A percentile compares a stretch with the other conserved stretches of the same genome.
These are phyloP conservation scores for Oleoguttula mirabilis DNA, from an alignment of 495 filamentous ascomycete genomes.

Conservation along the genomic window DNA sequence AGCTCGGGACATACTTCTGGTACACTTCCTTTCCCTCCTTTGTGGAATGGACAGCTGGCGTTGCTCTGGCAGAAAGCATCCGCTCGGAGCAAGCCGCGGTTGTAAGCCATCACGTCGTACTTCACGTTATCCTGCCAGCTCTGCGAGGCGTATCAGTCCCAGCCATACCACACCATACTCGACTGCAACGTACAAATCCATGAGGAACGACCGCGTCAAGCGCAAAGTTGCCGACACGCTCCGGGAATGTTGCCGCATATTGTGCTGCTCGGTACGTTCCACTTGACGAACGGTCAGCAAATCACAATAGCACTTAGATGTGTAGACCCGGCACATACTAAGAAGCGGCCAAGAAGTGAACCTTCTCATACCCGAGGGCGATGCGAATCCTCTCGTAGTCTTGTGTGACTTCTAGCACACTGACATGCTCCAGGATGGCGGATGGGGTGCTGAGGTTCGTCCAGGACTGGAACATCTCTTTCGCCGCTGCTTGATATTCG, in stretches of 20 bases:
- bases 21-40: neutral
- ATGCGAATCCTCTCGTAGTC: slow-evolving; percentile 2
- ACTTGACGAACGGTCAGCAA: neutral
- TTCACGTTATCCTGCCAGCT: neutral
- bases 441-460: neutral
- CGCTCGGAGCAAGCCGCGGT: slow-evolving; percentile 1
- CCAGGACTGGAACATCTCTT: slow-evolving; percentile 1
- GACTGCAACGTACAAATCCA: slow-evolving; percentile 3
- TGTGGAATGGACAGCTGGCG: neutral
- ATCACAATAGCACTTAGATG: neutral
- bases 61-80: slow-evolving; percentile 4
- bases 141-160: too few relatives aligned
- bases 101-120: slow-evolving; percentile 1
- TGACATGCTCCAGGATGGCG: neutral
- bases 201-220: slow-evolving; percentile 7
- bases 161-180: too few relatives aligned
- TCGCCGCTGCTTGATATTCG: neutral
- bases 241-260: slow-evolving; percentile 2
- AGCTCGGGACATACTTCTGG: too few relatives aligned
- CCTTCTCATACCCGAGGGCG: slow-evolving; percentile 2
- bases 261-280: slow-evolving; percentile 2
- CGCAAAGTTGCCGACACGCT: slow-evolving; percentile 1
- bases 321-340: neutral
- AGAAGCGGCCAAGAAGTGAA: slow-evolving; percentile 4
- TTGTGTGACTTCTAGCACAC: slow-evolving; percentile 2